Percentiles rank a stretch among this genome's conserved stretches.
phyloP scores from a whole-genome alignment of 2,329 filamentous ascomycete genomes.

The Emydomyces testavorans region DNA sequence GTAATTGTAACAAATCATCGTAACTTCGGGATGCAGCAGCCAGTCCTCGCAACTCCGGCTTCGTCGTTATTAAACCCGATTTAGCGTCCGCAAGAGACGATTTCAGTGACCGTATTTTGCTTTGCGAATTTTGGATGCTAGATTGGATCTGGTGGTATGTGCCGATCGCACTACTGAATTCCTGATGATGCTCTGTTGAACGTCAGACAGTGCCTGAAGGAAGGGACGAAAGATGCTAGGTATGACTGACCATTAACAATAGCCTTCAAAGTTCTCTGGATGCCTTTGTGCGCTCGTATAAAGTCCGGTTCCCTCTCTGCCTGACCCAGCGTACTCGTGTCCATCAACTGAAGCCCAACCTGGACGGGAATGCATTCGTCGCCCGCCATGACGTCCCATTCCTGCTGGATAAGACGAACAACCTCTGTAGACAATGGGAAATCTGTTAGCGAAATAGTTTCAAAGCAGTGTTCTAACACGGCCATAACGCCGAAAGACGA shows the following conservation, averaged over 20 bases:
- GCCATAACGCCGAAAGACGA: background rate
- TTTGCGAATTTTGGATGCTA: slow-evolving; percentile 80
- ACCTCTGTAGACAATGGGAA: slow-evolving; percentile 40
- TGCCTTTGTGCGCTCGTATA: slow-evolving; percentile 66
- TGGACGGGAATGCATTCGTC: slow-evolving; percentile 86
- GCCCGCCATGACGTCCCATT: slow-evolving; percentile 87
- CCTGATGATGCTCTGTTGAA: slow-evolving; percentile 74
- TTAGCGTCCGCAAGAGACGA: slow-evolving; percentile 73
- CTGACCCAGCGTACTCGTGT: slow-evolving; percentile 82
- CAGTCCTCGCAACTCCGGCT: slow-evolving; percentile 82
- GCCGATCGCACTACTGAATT: slow-evolving; percentile 97
- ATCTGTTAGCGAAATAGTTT: slow-evolving; percentile 4
- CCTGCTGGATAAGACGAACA: slow-evolving; percentile 68
- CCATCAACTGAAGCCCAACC: slow-evolving; percentile 86
- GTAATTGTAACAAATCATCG: slow-evolving; percentile 72
- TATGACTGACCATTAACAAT: slow-evolving; percentile 64
- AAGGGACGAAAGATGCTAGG: background rate
- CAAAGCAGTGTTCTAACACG: background rate
- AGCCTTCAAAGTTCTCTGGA: slow-evolving; percentile 84
- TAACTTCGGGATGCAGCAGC: slow-evolving; percentile 81
- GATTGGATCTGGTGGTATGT: slow-evolving; percentile 98
- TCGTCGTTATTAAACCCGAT: slow-evolving; percentile 66
- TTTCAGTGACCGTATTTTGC: slow-evolving; percentile 69
- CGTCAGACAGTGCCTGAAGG: slow-evolving; percentile 12
- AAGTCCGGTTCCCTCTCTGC: slow-evolving; percentile 83